Evolutionary conservation across 106 monocot species (phyloP), one percentile per base, ranked within the genome.

Genomic region (Dioscorea zingiberensis): DNA sequence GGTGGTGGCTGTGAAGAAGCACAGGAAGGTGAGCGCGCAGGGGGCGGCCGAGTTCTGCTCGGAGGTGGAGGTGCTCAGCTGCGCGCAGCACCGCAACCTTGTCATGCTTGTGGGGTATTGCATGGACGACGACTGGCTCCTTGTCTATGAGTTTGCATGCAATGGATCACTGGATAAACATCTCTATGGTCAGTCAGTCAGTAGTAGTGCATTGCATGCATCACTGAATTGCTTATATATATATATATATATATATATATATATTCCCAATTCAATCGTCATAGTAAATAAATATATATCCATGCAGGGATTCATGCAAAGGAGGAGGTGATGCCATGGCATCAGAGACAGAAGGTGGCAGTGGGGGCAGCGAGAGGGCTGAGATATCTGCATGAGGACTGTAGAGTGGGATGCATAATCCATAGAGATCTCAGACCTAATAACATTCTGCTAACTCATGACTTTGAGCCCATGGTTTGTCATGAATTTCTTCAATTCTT

Each of bases 301-400:
- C n/a, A n/a, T 59, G 27, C 15, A 59, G 59, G 59, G 15, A 59
- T 27, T 59, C 27, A 27, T 15, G 27, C 27, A 25, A 18, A 59
- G 27, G 27, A n/a, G n/a, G n/a, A 28, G 59, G 59, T 59, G 27
- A 59, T 59, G 59, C 27, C 59, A 26, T 59, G 59, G 59, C 1
- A 59, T 15, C 59, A 59, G 0, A 53, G 51, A 19, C 44, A 75
- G 61, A 77, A 73, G 80, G 69, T 83, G 3, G 83, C 87, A 13
- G 47, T 79, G 0, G 83, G 87, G 3, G 51, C 74, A 21, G 87
- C 87, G 18, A 87, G 83, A 74, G 83, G 87, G 3, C 60, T 87
- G 17, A 63, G 83, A 8, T 87, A 83, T 53, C 74, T 87, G 25
- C 87, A 87, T 45, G 87, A 87, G 30, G 87, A 87, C 55, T 83